Percentiles rank a stretch among this genome's conserved stretches.
phyloP scores from a whole-genome alignment of 768 basidiomycete species.

The Amanita brunnescens region DNA sequence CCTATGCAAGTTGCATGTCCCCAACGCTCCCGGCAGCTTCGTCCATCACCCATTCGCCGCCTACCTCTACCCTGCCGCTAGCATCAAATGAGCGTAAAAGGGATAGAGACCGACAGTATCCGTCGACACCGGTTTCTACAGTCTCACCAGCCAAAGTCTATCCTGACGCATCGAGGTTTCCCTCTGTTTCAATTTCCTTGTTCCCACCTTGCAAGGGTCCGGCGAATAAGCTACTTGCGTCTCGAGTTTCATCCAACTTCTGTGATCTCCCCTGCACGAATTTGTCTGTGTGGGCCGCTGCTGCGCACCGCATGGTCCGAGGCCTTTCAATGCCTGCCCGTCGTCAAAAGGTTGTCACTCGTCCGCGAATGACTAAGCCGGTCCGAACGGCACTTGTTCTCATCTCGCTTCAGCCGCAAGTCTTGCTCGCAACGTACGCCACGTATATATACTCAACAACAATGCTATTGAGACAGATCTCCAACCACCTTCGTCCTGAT shows the following conservation, averaged over 20 bases:
- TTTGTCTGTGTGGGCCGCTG: no score
- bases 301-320: no score
- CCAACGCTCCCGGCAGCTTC: constrained; percentile 29
- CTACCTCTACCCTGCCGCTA: constrained; percentile 26
- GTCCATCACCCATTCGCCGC: constrained; percentile 31
- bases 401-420: no score
- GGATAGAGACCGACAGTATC: constrained; percentile 39
- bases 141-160: constrained; percentile 26
- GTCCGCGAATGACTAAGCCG: no score
- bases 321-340: no score
- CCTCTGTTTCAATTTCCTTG: constrained; percentile 1
- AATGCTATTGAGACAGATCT: no score
- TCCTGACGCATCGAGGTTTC: constrained; percentile 26
- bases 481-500: no score
- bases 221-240: neutral
- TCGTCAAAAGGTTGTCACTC: no score
- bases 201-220: neutral
- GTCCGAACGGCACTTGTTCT: no score
- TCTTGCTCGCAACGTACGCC: no score
- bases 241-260: neutral
- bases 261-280: neutral
- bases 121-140: constrained; percentile 36
- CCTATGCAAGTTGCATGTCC: constrained; percentile 28
- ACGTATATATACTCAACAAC: no score
- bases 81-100: constrained; percentile 51